Evolutionary conservation across 768 basidiomycete species (phyloP).

Genomic region (Daedaleopsis nitida): DNA sequence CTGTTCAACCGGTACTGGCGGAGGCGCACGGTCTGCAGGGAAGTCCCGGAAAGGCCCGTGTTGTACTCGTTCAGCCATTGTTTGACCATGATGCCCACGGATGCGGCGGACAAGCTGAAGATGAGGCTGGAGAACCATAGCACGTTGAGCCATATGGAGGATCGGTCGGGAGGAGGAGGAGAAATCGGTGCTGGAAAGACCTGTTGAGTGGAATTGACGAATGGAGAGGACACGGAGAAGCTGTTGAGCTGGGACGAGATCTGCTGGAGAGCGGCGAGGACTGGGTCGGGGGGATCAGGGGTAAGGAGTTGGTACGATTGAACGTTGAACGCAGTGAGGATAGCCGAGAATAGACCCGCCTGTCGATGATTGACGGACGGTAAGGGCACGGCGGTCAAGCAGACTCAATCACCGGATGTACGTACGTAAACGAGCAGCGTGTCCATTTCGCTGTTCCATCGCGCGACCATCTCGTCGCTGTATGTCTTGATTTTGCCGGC

Average conservation of each 20-base stretch:
- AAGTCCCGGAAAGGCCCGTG: conserved; percentile 21
- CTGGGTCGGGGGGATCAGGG: not conserved
- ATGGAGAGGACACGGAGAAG: conserved; percentile 5
- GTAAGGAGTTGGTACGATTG: conserved; percentile 22
- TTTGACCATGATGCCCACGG: conserved; percentile 29
- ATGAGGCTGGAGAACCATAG: conserved; percentile 30
- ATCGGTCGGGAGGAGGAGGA: conserved; percentile 2
- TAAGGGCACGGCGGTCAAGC: too few relatives aligned
- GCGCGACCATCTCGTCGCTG: not conserved
- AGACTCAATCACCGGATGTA: not conserved
- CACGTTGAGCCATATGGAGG: conserved; percentile 21
- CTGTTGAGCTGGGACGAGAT: conserved; percentile 15
- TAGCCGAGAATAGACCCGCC: conserved; percentile 28
- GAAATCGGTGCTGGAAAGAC: not conserved
- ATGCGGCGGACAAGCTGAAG: conserved; percentile 26
- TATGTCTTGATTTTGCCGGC: not conserved
- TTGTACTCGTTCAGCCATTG: conserved; percentile 29
- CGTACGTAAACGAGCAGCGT: not conserved
- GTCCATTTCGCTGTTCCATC: too few relatives aligned
- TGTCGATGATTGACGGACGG: too few relatives aligned
- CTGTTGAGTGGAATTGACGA: conserved; percentile 9
- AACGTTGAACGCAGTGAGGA: conserved; percentile 30
- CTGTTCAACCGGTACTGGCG: conserved; percentile 29
- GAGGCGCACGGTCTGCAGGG: conserved; percentile 23
- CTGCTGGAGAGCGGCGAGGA: conserved; percentile 6